Evolutionary conservation across 306 rosid species (phyloP), one percentile per base, ranked within the genome.

Genomic region (Lablab purpureus): DNA sequence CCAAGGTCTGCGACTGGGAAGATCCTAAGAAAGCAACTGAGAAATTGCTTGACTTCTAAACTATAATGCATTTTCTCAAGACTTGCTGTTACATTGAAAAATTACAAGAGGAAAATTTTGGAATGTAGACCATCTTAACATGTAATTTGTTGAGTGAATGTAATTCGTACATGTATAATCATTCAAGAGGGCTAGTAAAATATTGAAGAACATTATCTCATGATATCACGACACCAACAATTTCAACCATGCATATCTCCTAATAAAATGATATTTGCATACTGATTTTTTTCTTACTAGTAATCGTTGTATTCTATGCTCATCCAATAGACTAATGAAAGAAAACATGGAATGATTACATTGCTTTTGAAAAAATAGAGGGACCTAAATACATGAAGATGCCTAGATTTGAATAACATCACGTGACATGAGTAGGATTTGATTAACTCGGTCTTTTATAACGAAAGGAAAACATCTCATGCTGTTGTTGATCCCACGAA

Each of bases 1-100:
- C 99, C 99, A 5, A 89, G 89, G 75, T 95, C 98, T 58, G 78
- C 90, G 0, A 91, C 97, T 4, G 99, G 99, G 52, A 95, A 95
- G 87, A 85, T 95, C 78, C 93, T 92, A 17, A 77, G 95, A 51
- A 91, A 84, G 81, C 86, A 89, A 55, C 91, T 92, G 7, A 65
- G 36, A 62, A 88, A 80, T 19, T 63, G 10, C 25, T 21, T 89
- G 76, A 27, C 73, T 71, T 90, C 93, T 73, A 91, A 82, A 78
- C 89, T 94, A 40, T 94, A 56, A 85, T 62, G 14, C 19, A 13
- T 13, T 41, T 46, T 64, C 28, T 59, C 32, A 0, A 54, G 71
- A 59, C 54, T 25, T 10, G 15, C 40, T 74, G 7, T 15, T 13
- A 21, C 9, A 55, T 19, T 60, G 28, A 56, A 68, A 55, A 54